Conservation (phyloP, 2,329 filamentous ascomycete species). For the Cryphonectria naterciae region DNA sequence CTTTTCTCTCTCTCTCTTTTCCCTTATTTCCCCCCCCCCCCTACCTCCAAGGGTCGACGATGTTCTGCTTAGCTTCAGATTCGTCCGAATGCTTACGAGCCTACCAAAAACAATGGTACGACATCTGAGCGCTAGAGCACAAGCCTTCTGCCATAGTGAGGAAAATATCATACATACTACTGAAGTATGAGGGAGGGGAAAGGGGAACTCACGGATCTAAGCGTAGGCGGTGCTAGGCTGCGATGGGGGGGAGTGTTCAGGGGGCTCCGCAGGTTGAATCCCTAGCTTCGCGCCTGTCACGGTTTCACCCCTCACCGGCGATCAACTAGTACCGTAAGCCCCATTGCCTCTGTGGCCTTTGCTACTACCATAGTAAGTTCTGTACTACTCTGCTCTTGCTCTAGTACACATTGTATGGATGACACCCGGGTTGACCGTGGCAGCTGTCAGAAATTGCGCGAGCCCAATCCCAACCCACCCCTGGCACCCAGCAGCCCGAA, state of each 20-base stretch:
- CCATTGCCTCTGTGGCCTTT: neutral
- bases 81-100: neutral
- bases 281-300: neutral
- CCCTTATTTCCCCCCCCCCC: neutral
- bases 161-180: neutral
- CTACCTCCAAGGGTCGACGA: neutral
- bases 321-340: neutral
- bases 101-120: neutral
- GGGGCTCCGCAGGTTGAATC: neutral
- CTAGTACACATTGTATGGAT: neutral
- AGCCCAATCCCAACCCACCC: neutral
- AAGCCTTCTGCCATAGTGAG: constrained; percentile 4
- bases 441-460: constrained; percentile 6
- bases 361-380: neutral
- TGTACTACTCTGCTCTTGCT: neutral
- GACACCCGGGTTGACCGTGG: constrained; percentile 4
- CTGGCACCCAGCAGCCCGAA: neutral
- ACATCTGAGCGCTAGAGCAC: neutral
- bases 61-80: neutral
- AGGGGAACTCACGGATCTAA: constrained; percentile 2
- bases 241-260: neutral
- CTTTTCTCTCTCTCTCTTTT: neutral
- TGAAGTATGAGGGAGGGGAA: neutral
- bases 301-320: neutral
- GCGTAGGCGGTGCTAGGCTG: neutral